Evolutionary conservation across 208 protist genomes (phyloP).

Genomic region (Acanthamoeba culbertsoni): DNA sequence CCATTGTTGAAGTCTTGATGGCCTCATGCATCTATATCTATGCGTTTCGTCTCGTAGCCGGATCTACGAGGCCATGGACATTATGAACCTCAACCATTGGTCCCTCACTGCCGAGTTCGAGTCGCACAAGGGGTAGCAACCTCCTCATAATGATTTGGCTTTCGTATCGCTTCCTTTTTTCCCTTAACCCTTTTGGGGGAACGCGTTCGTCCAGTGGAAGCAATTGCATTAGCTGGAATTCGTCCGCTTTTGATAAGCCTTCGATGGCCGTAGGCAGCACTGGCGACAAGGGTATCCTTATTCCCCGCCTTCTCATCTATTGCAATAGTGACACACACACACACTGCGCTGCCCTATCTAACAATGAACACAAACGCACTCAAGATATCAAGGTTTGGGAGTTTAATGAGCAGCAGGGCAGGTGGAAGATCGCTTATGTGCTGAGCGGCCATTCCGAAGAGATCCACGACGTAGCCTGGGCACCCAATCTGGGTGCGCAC

Average conservation of each 20-base stretch:
- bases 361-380: constrained; percentile 49
- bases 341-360: constrained; percentile 76
- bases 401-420: background rate
- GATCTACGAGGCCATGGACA: constrained; percentile 86
- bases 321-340: too few relatives aligned
- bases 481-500: constrained; percentile 75
- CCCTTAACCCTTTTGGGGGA: background rate
- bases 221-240: constrained; percentile 83
- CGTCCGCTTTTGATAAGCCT: constrained; percentile 70
- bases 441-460: constrained; percentile 6
- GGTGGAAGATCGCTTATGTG: background rate
- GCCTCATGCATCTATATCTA: background rate
- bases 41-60: constrained; percentile 61
- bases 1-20: background rate
- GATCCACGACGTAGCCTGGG: constrained; percentile 82
- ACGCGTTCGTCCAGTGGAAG: background rate
- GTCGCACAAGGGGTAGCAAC: constrained; percentile 60
- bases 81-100: constrained; percentile 85
- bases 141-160: background rate
- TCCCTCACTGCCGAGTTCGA: constrained; percentile 73
- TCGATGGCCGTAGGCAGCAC: constrained; percentile 77
- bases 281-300: constrained; percentile 62
- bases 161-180: background rate
- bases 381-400: constrained; percentile 2
- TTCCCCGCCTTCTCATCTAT: too few relatives aligned